Percentiles rank a stretch among this genome's conserved stretches.
Conservation (phyloP, 169 alveolate genomes). For the Cryptosporidium muris region DNA sequence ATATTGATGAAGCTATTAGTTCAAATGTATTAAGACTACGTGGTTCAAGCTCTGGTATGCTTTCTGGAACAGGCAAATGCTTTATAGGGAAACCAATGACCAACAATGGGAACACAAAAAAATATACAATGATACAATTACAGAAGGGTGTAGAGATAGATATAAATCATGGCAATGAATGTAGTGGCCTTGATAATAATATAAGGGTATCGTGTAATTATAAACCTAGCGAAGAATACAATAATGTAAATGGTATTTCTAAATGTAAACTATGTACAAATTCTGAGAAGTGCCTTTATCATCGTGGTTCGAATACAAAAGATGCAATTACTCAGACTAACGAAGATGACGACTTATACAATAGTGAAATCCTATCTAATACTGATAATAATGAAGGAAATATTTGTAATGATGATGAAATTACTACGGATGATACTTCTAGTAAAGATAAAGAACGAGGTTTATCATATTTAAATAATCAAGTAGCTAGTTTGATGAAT, state of each 20-base stretch:
- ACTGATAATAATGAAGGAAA: neutral
- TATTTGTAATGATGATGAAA: neutral
- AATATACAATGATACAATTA: too few species aligned
- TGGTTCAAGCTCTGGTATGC: too few species aligned
- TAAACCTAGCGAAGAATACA: too few species aligned
- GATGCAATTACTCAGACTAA: neutral
- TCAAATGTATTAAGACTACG: too few species aligned
- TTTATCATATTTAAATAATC: conserved; percentile 3
- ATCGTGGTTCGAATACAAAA: neutral
- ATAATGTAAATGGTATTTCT: neutral
- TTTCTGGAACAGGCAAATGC: too few species aligned
- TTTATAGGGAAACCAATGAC: too few species aligned
- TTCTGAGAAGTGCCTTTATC: neutral
- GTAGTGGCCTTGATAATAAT: too few species aligned
- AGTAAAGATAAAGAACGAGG: neutral
- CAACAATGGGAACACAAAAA: too few species aligned
- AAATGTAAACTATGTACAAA: conserved; percentile 4
- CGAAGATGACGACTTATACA: neutral
- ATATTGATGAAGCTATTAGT: too few species aligned
- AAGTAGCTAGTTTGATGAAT: conserved; percentile 8
- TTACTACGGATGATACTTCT: neutral
- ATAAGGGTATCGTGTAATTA: too few species aligned
- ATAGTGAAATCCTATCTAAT: neutral
- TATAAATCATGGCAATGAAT: too few species aligned
- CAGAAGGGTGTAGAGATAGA: too few species aligned